Base-by-base conservation (phyloP, 108 stramenopile genomes). In the Skeletonema potamos region DNA sequence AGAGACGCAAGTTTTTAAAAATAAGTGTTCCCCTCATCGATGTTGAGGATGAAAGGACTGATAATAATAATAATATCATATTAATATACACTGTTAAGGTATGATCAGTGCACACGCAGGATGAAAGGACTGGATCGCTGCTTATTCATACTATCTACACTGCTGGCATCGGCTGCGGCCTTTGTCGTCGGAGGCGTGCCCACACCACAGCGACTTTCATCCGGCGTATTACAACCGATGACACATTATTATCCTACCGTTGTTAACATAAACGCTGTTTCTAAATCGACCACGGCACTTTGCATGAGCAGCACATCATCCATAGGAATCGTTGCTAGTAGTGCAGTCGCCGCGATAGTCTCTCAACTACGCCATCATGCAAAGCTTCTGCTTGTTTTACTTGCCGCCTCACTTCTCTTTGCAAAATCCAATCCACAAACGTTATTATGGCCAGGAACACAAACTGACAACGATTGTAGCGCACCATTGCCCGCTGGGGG, bases 361-460 rank as follows among this genome's bases (percentile, higher is more conserved):
- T 24, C 48, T 51, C 48, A 51, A 20, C 48, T 51, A n/a, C 48
- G 48, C 8, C 18, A 22, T 9, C 48, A 51, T 51, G 48, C 48
- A 51, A 51, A 51, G 22, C 18, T 51, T 24, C 22, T 51, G 8
- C 1, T 51, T 24, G 20, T 22, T 6, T 20, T 51, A 22, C 48
- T 51, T 20, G 22, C 48, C 7, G 22, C 48, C 18, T 22, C 48
- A 24, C 8, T 51, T 2, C 0, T 24, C 6, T 24, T 51, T 51
- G 22, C 22, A 51, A 20, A 20, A 51, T 51, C 48, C 48, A 46
- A 67, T 27, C 66, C 66, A 8, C 66, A 46, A 48, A 30, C 66
- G 1, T 67, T 67, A 2, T 7, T 73, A 11, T 73, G 60, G 58
- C 72, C 72, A 24, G 72, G 72, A 6, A 27, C 72, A 10, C 27